phyloP scores from a whole-genome alignment of 768 basidiomycete genomes.

The Termitomyces titanicus region DNA sequence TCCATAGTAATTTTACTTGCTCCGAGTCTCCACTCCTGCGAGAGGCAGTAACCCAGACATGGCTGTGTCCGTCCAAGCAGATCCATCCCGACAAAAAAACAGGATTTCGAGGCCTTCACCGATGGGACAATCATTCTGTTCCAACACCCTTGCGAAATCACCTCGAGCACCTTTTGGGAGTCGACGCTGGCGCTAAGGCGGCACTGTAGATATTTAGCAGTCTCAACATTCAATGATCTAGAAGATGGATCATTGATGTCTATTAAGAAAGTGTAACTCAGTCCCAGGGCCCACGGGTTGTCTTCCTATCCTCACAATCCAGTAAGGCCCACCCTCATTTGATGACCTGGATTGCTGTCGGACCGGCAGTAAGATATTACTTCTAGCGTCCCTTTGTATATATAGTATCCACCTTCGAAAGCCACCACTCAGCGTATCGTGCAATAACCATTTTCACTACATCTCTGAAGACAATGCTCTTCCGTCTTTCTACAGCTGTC shows the following conservation, averaged over 20 bases:
- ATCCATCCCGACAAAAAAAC: background rate
- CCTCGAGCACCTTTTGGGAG: too few relatives aligned
- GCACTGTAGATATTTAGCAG: background rate
- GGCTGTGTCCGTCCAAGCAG: too few relatives aligned
- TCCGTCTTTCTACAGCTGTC: background rate
- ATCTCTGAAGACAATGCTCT: constrained; percentile 1
- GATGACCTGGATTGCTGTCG: background rate
- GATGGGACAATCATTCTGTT: too few relatives aligned
- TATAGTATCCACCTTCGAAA: background rate
- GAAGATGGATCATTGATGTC: background rate
- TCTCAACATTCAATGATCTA: background rate
- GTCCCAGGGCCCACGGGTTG: too few relatives aligned
- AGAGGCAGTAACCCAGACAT: background rate
- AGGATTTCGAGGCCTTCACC: too few relatives aligned
- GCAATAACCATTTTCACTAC: background rate
- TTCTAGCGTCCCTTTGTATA: background rate
- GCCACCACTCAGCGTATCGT: background rate
- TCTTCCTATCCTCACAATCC: background rate
- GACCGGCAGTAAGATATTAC: too few relatives aligned
- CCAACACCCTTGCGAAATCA: background rate
- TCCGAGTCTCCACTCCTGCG: background rate
- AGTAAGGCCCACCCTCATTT: too few relatives aligned
- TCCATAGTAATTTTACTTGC: too few relatives aligned
- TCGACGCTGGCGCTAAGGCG: background rate
- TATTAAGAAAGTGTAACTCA: too few relatives aligned